A percentile compares a stretch with the other conserved stretches of the same genome.
These are phyloP conservation scores for Phanerodontia chrysosporium DNA, from an alignment of 768 basidiomycete genomes.

Conservation along the genomic window DNA sequence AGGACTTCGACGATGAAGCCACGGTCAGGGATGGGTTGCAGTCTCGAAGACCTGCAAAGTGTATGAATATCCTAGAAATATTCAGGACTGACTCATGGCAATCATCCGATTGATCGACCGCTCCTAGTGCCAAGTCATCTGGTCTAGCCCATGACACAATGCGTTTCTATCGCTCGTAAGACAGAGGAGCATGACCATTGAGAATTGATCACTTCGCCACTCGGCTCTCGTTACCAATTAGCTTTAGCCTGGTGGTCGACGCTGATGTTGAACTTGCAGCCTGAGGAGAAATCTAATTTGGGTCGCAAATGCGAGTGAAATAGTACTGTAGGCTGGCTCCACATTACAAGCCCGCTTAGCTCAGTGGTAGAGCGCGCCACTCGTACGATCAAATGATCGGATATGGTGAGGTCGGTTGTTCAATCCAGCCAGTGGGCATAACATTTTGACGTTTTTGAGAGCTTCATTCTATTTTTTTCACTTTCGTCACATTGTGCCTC, in stretches of 20 bases:
- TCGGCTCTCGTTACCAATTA: too few relatives aligned
- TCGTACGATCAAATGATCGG: background rate
- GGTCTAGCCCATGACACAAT: background rate
- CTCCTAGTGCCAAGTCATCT: background rate
- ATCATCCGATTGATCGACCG: background rate
- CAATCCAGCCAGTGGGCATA: slow-evolving; percentile 16
- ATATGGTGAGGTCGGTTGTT: slow-evolving; percentile 15
- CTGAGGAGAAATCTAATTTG: too few relatives aligned
- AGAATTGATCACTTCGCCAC: too few relatives aligned
- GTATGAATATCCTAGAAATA: background rate
- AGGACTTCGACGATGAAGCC: background rate
- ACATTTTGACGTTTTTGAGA: too few relatives aligned
- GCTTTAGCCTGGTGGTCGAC: too few relatives aligned
- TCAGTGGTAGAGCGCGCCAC: slow-evolving; percentile 16
- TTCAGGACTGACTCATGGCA: background rate
- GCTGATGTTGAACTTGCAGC: too few relatives aligned
- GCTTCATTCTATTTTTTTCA: too few relatives aligned
- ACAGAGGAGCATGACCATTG: too few relatives aligned
- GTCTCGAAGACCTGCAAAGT: background rate
- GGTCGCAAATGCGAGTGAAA: too few relatives aligned
- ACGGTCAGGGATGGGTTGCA: background rate
- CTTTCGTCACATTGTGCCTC: too few relatives aligned
- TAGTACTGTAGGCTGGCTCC: too few relatives aligned
- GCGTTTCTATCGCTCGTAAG: background rate
- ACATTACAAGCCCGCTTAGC: slow-evolving; percentile 13